Evolutionary conservation across 225 moss, liverwort and hornwort species (phyloP).

Genomic region (Asterella californica): DNA sequence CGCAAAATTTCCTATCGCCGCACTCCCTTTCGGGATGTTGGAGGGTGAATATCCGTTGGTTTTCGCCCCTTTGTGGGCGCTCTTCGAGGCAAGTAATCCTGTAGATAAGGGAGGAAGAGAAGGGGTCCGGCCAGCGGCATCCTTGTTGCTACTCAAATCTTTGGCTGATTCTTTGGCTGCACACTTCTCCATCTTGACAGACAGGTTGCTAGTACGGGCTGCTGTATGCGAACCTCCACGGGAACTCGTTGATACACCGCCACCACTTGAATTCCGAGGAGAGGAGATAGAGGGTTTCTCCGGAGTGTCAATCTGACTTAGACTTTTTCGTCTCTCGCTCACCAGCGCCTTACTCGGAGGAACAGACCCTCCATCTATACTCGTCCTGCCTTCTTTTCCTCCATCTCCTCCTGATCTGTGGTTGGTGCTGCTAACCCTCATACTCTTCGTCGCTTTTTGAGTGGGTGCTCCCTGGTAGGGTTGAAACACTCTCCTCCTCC

Average conservation of each 20-base stretch:
- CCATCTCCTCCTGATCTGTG: slow-evolving; percentile 23
- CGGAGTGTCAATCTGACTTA: slow-evolving; percentile 51
- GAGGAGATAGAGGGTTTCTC: slow-evolving; percentile 37
- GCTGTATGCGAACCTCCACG: slow-evolving; percentile 34
- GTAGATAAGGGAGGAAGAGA: slow-evolving; percentile 37
- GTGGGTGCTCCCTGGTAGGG: slow-evolving; percentile 48
- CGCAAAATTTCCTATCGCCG: slow-evolving; percentile 20
- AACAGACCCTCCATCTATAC: slow-evolving; percentile 31
- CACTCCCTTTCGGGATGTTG: slow-evolving; percentile 29
- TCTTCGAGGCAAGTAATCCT: slow-evolving; percentile 33
- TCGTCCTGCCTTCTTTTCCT: slow-evolving; percentile 33
- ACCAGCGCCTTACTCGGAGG: slow-evolving; percentile 36
- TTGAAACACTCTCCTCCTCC: slow-evolving; percentile 39
- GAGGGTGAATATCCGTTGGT: slow-evolving; percentile 28
- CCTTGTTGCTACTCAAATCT: slow-evolving; percentile 29
- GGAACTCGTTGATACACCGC: slow-evolving; percentile 29
- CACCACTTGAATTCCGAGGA: slow-evolving; percentile 37
- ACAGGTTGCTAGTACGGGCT: slow-evolving; percentile 27
- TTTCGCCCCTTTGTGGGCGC: slow-evolving; percentile 38
- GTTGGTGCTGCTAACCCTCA: slow-evolving; percentile 31
- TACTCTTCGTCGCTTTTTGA: slow-evolving; percentile 40
- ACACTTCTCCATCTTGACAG: slow-evolving; percentile 35
- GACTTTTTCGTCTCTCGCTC: slow-evolving; percentile 52
- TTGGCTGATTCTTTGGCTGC: slow-evolving; percentile 25
- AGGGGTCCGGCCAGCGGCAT: slow-evolving; percentile 25